phyloP scores from a whole-genome alignment of 75 land plant genomes.

The Ceratopteris richardii region DNA sequence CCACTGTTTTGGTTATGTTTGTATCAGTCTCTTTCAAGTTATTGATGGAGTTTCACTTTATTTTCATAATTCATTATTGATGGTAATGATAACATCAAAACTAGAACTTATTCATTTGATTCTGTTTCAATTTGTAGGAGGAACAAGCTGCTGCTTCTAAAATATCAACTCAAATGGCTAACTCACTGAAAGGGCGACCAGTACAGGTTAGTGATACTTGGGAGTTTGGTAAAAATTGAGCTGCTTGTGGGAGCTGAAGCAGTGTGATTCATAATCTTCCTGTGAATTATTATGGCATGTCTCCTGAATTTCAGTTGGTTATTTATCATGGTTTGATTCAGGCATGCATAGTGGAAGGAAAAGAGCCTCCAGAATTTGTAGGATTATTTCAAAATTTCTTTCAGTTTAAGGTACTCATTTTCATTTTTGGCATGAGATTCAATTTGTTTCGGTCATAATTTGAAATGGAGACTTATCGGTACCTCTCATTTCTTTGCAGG shows the following conservation, averaged over 20 bases:
- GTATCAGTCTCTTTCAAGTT: too few species aligned
- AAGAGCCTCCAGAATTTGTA: constrained; percentile 92
- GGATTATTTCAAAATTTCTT: constrained; percentile 82
- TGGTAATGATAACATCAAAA: not conserved
- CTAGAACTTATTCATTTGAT: not conserved
- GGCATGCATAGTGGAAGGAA: constrained; percentile 89
- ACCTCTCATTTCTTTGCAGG: constrained; percentile 33
- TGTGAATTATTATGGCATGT: too few species aligned
- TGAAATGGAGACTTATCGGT: not conserved
- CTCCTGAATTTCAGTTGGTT: too few species aligned
- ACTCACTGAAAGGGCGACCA: constrained; percentile 79
- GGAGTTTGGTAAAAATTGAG: too few species aligned
- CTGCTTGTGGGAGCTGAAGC: too few species aligned
- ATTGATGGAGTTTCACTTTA: too few species aligned
- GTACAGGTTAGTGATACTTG: constrained; percentile 41
- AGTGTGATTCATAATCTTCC: too few species aligned
- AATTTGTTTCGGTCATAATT: not conserved
- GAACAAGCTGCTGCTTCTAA: constrained; percentile 60
- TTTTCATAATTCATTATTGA: too few species aligned
- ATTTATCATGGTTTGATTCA: too few species aligned
- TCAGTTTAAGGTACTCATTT: constrained; percentile 61
- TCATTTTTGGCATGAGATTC: not conserved
- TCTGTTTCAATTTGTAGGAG: too few species aligned
- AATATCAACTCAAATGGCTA: constrained; percentile 53
- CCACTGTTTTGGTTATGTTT: too few species aligned